Evolutionary conservation across 495 filamentous ascomycete species (phyloP).

Genomic region (Entonaema liquescens): DNA sequence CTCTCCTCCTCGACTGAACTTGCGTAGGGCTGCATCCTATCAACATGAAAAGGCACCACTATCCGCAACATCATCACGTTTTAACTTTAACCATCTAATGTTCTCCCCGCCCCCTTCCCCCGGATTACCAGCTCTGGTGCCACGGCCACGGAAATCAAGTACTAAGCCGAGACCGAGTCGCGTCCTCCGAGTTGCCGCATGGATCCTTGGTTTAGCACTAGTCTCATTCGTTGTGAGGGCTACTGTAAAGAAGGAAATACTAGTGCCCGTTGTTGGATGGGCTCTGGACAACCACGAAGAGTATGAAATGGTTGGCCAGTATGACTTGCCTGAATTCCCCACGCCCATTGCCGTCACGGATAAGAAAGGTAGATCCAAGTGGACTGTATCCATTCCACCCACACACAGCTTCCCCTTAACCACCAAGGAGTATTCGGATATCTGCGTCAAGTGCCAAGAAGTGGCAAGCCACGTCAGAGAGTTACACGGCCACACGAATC

Average conservation of each 20-base stretch:
- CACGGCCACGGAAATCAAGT: conserved; percentile 63
- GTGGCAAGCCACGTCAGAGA: conserved; percentile 60
- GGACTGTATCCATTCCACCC: conserved; percentile 75
- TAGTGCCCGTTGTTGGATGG: conserved; percentile 47
- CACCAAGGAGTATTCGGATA: conserved; percentile 64
- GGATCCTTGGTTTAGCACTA: conserved; percentile 47
- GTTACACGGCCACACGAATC: conserved; percentile 51
- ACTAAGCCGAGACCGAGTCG: conserved; percentile 56
- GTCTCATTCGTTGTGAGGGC: conserved; percentile 25
- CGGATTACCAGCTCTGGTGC: conserved; percentile 69
- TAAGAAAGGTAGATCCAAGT: conserved; percentile 63
- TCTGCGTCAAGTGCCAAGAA: conserved; percentile 67
- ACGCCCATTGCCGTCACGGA: conserved; percentile 68
- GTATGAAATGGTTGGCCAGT: conserved; percentile 63
- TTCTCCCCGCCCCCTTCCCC: conserved; percentile 70
- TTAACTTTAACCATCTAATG: conserved; percentile 68
- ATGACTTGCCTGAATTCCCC: conserved; percentile 62
- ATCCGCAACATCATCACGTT: conserved; percentile 65
- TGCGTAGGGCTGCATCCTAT: conserved; percentile 58
- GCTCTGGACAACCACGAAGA: conserved; percentile 42
- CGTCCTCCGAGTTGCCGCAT: conserved; percentile 56
- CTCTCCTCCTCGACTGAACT: conserved; percentile 59
- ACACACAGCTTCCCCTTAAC: conserved; percentile 66
- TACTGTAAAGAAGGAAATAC: conserved; percentile 42
- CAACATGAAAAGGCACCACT: conserved; percentile 58